Conservation (phyloP, 2,329 filamentous ascomycete genomes). For the Ophiostoma triangulosporum region DNA sequence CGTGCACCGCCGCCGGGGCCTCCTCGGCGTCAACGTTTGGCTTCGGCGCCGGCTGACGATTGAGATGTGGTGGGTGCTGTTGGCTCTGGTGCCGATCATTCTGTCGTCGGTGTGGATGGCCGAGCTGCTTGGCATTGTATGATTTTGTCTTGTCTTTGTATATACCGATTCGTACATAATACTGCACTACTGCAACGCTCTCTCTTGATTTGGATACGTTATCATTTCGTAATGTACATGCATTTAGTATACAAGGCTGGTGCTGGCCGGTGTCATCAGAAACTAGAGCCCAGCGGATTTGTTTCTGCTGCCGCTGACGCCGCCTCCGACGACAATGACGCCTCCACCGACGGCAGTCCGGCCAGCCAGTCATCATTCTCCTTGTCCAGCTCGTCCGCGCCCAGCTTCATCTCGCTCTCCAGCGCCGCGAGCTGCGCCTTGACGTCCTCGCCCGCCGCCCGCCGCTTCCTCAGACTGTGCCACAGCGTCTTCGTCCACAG, state of each 20-base stretch:
- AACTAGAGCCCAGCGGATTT: background rate
- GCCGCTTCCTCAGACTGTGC: slow-evolving; percentile 14
- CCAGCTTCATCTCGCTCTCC: background rate
- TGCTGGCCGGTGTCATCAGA: background rate
- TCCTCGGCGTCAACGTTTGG: slow-evolving; percentile 32
- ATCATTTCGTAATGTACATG: too few relatives aligned
- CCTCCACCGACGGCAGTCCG: background rate
- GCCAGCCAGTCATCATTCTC: background rate
- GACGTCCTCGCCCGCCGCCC: slow-evolving; percentile 5
- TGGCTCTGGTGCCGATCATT: slow-evolving; percentile 28
- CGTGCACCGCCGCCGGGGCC: slow-evolving; percentile 23
- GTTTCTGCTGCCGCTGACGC: background rate
- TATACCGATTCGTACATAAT: too few relatives aligned
- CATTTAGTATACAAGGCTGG: background rate
- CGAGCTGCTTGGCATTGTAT: slow-evolving; percentile 11
- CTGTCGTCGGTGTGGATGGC: slow-evolving; percentile 26
- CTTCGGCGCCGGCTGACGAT: slow-evolving; percentile 30
- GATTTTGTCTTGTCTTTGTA: background rate
- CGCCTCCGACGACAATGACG: background rate
- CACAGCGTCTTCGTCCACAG: slow-evolving; percentile 35
- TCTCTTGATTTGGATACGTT: too few relatives aligned
- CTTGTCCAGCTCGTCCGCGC: background rate
- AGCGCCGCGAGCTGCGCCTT: background rate
- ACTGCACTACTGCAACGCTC: too few relatives aligned
- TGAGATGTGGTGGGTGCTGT: slow-evolving; percentile 35